A percentile compares a stretch with the other conserved stretches of the same genome.
phyloP scores from a whole-genome alignment of 257 asterid species.

The Gentiana straminea region DNA sequence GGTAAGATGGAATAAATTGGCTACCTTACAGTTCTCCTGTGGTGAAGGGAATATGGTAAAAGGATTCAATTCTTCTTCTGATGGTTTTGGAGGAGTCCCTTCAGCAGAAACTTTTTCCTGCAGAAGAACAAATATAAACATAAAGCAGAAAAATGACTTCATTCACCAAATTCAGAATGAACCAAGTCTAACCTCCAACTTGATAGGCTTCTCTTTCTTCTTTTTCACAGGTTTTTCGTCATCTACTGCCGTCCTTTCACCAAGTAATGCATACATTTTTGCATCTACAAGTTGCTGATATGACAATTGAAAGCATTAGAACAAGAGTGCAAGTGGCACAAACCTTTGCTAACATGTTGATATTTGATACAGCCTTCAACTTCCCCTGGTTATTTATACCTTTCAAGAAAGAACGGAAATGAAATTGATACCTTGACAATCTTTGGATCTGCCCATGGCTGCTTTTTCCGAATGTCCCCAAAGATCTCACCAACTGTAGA shows the following conservation, averaged over 20 bases:
- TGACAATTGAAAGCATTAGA: slow-evolving; percentile 7
- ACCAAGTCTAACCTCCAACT: slow-evolving; percentile 49
- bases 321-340: neutral
- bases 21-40: slow-evolving; percentile 76
- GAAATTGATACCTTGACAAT: slow-evolving; percentile 56
- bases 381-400: neutral
- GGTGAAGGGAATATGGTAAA: slow-evolving; percentile 75
- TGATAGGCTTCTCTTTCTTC: slow-evolving; percentile 84
- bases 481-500: slow-evolving; percentile 71
- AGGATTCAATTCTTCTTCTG: slow-evolving; percentile 87
- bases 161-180: slow-evolving; percentile 3
- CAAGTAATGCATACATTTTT: slow-evolving; percentile 57
- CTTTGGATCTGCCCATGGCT: slow-evolving; percentile 93
- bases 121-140: slow-evolving; percentile 3
- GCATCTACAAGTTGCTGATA: slow-evolving; percentile 68
- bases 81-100: slow-evolving; percentile 48
- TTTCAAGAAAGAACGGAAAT: neutral
- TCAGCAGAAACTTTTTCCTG: slow-evolving; percentile 52
- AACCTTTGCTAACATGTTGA: neutral
- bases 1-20: neutral
- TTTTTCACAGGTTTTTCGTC: slow-evolving; percentile 75
- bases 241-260: slow-evolving; percentile 85
- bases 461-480: slow-evolving; percentile 67
- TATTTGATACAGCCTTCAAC: neutral
- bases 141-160: neutral